Evolutionary conservation across 1,284 basidiomycete species (phyloP).

Genomic region (Cerioporus squamosus): DNA sequence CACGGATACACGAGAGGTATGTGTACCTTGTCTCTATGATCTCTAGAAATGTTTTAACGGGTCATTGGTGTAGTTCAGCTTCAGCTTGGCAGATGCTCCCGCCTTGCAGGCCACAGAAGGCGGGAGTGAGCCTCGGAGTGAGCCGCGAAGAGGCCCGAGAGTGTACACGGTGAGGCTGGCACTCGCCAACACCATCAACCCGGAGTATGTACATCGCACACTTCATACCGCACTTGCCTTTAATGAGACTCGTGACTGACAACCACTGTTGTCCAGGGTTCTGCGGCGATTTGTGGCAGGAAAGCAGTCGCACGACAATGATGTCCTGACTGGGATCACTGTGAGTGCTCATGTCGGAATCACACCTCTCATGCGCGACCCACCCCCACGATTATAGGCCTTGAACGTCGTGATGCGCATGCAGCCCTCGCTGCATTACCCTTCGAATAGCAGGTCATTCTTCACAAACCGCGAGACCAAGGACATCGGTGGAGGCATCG

Average conservation of each 20-base stretch:
- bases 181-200: constrained; percentile 75
- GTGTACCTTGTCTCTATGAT: constrained; percentile 2
- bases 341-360: constrained; percentile 36
- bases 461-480: constrained; percentile 69
- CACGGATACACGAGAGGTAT: constrained; percentile 49
- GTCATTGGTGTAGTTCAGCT: constrained; percentile 54
- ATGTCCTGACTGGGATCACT: constrained; percentile 73
- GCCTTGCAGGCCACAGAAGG: constrained; percentile 2
- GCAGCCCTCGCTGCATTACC: constrained; percentile 70
- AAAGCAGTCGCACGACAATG: constrained; percentile 70
- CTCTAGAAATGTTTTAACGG: neutral
- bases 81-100: constrained; percentile 44
- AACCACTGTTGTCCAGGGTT: constrained; percentile 46
- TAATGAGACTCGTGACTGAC: neutral
- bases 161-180: constrained; percentile 66
- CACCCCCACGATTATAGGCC: too few relatives aligned
- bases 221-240: constrained; percentile 3
- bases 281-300: constrained; percentile 68
- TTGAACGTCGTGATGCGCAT: constrained; percentile 29
- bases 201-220: constrained; percentile 53
- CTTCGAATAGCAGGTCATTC: constrained; percentile 78
- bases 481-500: constrained; percentile 68
- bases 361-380: neutral
- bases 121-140: neutral
- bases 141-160: constrained; percentile 43